A percentile compares a stretch with the other conserved stretches of the same genome.
Evolutionary conservation across 1,284 basidiomycete genomes (phyloP).

Genomic region (Trametes pubescens): DNA sequence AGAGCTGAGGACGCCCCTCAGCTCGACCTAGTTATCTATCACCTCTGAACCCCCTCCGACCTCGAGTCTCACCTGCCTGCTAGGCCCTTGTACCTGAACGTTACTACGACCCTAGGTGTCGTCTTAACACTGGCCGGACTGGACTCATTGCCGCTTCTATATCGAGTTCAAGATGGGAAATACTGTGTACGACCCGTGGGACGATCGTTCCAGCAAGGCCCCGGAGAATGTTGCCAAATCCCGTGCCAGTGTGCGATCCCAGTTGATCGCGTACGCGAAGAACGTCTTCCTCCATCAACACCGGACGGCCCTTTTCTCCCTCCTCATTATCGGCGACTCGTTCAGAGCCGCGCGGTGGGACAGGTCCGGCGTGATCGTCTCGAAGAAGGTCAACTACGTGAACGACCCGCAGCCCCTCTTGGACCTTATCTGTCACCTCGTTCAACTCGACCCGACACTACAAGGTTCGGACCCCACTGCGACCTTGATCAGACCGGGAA

Average conservation of each 20-base stretch:
- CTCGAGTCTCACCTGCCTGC: no score
- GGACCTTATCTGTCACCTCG: constrained; percentile 26
- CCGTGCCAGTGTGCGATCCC: not conserved
- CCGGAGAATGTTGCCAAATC: not conserved
- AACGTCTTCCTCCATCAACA: constrained; percentile 11
- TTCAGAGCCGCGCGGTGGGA: constrained; percentile 30
- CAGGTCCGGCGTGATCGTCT: constrained; percentile 28
- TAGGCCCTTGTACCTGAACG: no score
- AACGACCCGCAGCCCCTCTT: constrained; percentile 17
- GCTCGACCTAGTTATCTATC: no score
- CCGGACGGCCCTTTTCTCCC: not conserved
- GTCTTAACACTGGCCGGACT: constrained; percentile 7
- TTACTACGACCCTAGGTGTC: no score
- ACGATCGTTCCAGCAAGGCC: not conserved
- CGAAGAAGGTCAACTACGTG: constrained; percentile 22
- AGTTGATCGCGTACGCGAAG: constrained; percentile 6
- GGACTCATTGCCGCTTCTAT: constrained; percentile 1
- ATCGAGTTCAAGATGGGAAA: constrained; percentile 18
- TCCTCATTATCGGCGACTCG: constrained; percentile 2
- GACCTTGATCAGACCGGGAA: not conserved
- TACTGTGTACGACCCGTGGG: constrained; percentile 8
- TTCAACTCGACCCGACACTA: constrained; percentile 1
- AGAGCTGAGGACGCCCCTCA: no score
- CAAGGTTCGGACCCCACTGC: constrained; percentile 27
- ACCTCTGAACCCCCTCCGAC: no score